These are phyloP conservation scores for Eucalyptus rudis DNA, from an alignment of 345 rosid species.

Conservation along the genomic window DNA sequence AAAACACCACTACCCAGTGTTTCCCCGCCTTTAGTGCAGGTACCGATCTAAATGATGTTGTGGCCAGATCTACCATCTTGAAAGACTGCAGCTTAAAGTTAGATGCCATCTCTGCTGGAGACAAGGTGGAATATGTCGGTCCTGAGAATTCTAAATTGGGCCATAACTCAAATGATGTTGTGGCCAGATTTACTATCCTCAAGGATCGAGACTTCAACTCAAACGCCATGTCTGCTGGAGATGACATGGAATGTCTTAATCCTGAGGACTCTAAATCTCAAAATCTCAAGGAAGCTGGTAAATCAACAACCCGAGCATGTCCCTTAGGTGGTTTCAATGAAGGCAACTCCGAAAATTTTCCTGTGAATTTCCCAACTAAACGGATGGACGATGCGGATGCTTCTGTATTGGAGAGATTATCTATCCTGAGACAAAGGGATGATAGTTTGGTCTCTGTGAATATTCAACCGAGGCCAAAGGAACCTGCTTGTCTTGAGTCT, in stretches of 20 bases:
- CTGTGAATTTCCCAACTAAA: not conserved
- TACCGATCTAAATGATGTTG: not conserved
- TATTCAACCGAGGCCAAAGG: constrained; percentile 1
- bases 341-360: not conserved
- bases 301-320: not conserved
- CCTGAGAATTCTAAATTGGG: not conserved
- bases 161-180: constrained; percentile 29
- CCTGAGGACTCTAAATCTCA: not conserved
- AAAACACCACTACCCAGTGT: not conserved
- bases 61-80: not conserved
- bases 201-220: constrained; percentile 7
- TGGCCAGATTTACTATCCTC: constrained; percentile 38
- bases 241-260: not conserved
- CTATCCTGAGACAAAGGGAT: constrained; percentile 18
- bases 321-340: not conserved
- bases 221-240: not conserved
- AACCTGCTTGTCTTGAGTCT: not conserved
- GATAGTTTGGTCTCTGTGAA: constrained; percentile 1
- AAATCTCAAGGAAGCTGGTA: not conserved
- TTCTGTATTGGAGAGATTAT: constrained; percentile 26
- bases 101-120: not conserved
- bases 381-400: constrained; percentile 12
- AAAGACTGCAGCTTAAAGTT: not conserved
- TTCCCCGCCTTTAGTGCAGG: not conserved
- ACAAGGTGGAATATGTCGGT: not conserved